Conservation (phyloP, 2,329 filamentous ascomycete species). For the Cladosporium sp. region DNA sequence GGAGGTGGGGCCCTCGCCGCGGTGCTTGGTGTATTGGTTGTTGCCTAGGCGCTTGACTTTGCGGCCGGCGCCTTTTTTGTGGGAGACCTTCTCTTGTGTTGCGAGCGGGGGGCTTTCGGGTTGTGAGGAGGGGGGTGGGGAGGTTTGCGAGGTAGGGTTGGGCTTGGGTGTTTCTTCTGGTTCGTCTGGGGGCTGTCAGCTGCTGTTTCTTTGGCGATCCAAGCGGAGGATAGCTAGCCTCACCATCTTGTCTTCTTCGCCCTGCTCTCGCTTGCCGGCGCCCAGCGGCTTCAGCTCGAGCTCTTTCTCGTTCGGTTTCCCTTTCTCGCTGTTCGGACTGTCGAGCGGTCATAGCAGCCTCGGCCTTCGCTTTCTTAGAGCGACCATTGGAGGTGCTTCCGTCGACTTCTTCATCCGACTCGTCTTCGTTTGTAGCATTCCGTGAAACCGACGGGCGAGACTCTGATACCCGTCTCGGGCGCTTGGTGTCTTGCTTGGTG, state of each 20-base stretch:
- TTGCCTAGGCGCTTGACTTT: slow-evolving; percentile 57
- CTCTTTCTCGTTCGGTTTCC: slow-evolving; percentile 62
- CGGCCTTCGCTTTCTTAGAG: slow-evolving; percentile 39
- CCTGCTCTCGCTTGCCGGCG: slow-evolving; percentile 79
- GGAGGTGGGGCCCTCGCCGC: slow-evolving; percentile 46
- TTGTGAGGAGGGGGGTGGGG: slow-evolving; percentile 40
- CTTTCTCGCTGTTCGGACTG: slow-evolving; percentile 60
- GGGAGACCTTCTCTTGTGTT: slow-evolving; percentile 38
- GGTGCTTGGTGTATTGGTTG: slow-evolving; percentile 77
- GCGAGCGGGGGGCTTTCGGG: slow-evolving; percentile 30
- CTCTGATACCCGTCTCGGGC: slow-evolving; percentile 74
- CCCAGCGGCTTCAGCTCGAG: slow-evolving; percentile 66
- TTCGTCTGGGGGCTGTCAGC: slow-evolving; percentile 50
- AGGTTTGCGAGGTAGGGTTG: slow-evolving; percentile 34
- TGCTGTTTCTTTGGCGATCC: background rate
- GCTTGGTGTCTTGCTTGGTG: slow-evolving; percentile 65
- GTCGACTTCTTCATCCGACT: slow-evolving; percentile 64
- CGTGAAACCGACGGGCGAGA: slow-evolving; percentile 49
- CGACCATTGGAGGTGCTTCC: slow-evolving; percentile 18
- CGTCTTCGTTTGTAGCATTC: slow-evolving; percentile 48
- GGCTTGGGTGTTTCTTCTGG: slow-evolving; percentile 56
- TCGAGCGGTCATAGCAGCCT: slow-evolving; percentile 46
- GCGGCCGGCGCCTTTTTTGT: slow-evolving; percentile 60
- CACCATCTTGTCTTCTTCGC: slow-evolving; percentile 74
- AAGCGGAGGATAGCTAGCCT: slow-evolving; percentile 18